These are phyloP conservation scores for Elongisporangium prolatum DNA, from an alignment of 352 stramenopile species.

Conservation along the genomic window DNA sequence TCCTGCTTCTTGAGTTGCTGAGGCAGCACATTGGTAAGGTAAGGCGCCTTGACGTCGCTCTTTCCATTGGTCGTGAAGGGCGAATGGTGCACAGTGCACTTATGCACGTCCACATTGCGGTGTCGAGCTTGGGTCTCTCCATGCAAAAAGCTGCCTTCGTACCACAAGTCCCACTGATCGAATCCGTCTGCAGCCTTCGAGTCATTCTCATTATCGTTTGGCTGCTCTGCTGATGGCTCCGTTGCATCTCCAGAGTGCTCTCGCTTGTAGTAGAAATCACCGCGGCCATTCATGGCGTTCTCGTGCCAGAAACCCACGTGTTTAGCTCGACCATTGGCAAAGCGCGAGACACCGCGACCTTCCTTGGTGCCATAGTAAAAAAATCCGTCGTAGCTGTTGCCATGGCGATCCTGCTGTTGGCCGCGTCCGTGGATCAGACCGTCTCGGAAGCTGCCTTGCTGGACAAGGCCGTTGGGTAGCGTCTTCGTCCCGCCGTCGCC, in stretches of 20 bases:
- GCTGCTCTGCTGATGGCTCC: neutral
- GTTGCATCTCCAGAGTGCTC: neutral
- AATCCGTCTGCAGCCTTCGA: conserved; percentile 2
- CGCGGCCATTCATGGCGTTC: conserved; percentile 52
- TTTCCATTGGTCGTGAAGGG: conserved; percentile 73
- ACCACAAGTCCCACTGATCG: conserved; percentile 54
- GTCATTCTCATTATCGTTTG: conserved; percentile 1
- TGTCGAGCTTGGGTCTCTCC: conserved; percentile 52
- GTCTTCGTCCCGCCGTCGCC: conserved; percentile 34
- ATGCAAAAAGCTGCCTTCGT: conserved; percentile 68
- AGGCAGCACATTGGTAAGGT: conserved; percentile 35
- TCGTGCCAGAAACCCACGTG: conserved; percentile 67
- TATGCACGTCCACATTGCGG: conserved; percentile 46
- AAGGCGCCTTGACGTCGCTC: conserved; percentile 54
- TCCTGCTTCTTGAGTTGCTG: conserved; percentile 31
- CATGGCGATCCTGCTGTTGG: conserved; percentile 27
- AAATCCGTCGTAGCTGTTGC: conserved; percentile 55
- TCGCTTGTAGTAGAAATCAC: conserved; percentile 46
- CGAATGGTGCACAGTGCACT: conserved; percentile 14
- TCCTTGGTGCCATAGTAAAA: conserved; percentile 49
- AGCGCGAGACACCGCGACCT: conserved; percentile 34
- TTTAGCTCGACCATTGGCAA: conserved; percentile 29
- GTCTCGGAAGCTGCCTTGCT: conserved; percentile 41
- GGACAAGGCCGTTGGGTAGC: conserved; percentile 40
- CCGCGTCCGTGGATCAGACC: conserved; percentile 45